A percentile compares a stretch with the other conserved stretches of the same genome.
Conservation (phyloP, 805 yeast species). For the Candida sphagnicola region DNA sequence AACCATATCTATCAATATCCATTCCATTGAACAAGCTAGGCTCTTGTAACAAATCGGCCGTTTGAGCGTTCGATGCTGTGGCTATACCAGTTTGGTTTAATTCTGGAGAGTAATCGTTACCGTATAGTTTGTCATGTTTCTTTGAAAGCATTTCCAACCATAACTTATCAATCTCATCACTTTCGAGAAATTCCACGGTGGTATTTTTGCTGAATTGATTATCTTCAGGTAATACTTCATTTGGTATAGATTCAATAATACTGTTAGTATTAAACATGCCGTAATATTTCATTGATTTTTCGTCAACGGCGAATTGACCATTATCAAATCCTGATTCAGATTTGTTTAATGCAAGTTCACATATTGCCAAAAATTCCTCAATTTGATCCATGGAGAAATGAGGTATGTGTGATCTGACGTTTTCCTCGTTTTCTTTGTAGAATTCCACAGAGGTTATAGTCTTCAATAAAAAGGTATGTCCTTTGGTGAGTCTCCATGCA, state of each 20-base stretch:
- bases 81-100: too few relatives aligned
- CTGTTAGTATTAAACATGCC: background rate
- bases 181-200: slow-evolving; percentile 16
- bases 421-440: background rate
- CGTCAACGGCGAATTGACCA: slow-evolving; percentile 2
- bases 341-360: slow-evolving; percentile 20
- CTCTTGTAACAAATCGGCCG: background rate
- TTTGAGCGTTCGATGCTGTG: too few relatives aligned
- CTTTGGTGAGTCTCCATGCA: slow-evolving; percentile 63
- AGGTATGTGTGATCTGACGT: slow-evolving; percentile 5
- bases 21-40: background rate
- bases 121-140: slow-evolving; percentile 16
- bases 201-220: background rate
- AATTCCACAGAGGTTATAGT: slow-evolving; percentile 27
- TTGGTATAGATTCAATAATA: background rate
- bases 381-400: slow-evolving; percentile 18
- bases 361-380: slow-evolving; percentile 22
- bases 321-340: slow-evolving; percentile 4
- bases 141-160: slow-evolving; percentile 33
- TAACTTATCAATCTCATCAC: slow-evolving; percentile 28
- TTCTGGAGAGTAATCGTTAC: background rate
- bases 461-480: slow-evolving; percentile 39
- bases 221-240: background rate
- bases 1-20: slow-evolving; percentile 8
- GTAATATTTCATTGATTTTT: background rate